phyloP scores from a whole-genome alignment of 345 rosid genomes.

The Moricandia moricandioides region DNA sequence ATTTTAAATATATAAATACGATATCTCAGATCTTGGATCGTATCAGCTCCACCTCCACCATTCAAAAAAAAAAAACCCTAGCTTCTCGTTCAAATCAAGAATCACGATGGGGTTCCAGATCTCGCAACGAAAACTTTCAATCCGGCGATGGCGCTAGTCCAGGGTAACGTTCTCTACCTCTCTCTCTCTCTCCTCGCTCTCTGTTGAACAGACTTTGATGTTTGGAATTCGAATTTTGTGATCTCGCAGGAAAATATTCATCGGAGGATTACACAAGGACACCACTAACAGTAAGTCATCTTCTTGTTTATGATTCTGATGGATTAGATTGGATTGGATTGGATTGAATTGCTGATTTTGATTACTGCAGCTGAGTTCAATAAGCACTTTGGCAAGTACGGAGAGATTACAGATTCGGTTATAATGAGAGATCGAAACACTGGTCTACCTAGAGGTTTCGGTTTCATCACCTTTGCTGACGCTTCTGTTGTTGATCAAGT shows the following conservation, averaged over 20 bases:
- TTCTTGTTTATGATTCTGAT: neutral
- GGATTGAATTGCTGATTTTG: neutral
- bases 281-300: constrained; percentile 50
- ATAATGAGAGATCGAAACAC: constrained; percentile 88
- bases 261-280: constrained; percentile 84
- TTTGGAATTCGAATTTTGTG: neutral
- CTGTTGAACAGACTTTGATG: neutral
- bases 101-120: neutral
- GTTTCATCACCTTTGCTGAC: constrained; percentile 87
- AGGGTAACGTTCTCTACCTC: neutral
- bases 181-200: neutral
- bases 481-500: constrained; percentile 85
- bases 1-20: neutral
- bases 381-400: constrained; percentile 78
- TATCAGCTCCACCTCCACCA: neutral
- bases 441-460: constrained; percentile 88
- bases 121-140: neutral
- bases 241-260: constrained; percentile 67
- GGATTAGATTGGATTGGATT: neutral
- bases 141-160: neutral
- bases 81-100: neutral
- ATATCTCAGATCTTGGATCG: neutral
- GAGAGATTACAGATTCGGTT: constrained; percentile 83
- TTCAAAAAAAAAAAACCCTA: neutral
- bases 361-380: constrained; percentile 56